Evolutionary conservation across 164 flowering plant genomes (phyloP), one percentile per base, ranked within the genome.

Genomic region (Vitis rupestris): DNA sequence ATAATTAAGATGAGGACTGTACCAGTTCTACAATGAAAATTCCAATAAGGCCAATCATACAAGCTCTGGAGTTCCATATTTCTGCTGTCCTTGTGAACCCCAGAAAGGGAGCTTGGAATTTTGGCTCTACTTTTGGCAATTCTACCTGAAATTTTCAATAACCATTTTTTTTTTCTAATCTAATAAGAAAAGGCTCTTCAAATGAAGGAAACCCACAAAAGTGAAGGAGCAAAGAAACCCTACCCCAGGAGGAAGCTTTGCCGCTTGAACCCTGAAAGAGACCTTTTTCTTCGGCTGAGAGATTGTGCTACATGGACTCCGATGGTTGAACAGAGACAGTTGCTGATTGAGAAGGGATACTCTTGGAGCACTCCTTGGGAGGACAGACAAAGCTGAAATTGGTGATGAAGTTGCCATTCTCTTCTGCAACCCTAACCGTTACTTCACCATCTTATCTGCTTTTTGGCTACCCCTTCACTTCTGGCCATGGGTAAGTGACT

Each of bases 41-140:
- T 16, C 97, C 97, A 68, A 91, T 83, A 17, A 94, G 95, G 15
- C 99, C 99, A 62, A 94, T 88, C 98, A 92, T 94, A 58, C 96
- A 91, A 58, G 93, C 97, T 78, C 97, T 89, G 16, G 98, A 92
- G 73, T 94, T 94, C 99, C 97, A 94, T 58, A 65, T 70, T 67
- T 94, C 99, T 51, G 97, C 97, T 19, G 95, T 88, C 65, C 44
- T 89, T 3, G 97, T 94, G 77, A 94, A 94, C 37, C 99, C 99
- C 51, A 82, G 84, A 73, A 88, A 85, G 2, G 97, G 91, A 47
- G 94, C 72, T 31, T 74, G 13, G 67, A 92, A 85, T 68, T 82
- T 90, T 2, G 99, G 97, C 80, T 86, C 82, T 49, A 72, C 88
- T 80, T 84, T 92, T 7, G 97, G 97, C 69, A 84, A 12, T 59